These are phyloP conservation scores for Candida bentonensis DNA, from an alignment of 805 yeast genomes.

Conservation along the genomic window DNA sequence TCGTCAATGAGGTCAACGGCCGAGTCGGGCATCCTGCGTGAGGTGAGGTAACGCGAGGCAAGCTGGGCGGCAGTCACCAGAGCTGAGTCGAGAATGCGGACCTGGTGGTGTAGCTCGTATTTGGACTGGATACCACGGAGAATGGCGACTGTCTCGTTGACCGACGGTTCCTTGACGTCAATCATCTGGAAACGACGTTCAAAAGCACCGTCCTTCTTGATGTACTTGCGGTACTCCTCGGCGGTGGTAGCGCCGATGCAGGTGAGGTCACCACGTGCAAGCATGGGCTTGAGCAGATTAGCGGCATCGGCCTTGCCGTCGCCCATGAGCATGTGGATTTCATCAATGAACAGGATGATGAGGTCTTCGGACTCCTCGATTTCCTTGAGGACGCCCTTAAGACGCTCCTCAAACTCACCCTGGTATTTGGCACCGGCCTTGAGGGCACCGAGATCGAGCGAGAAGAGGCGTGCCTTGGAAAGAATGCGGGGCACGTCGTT, in stretches of 20 bases:
- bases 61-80: conserved; percentile 87
- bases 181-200: conserved; percentile 96
- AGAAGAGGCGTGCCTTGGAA: conserved; percentile 65
- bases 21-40: conserved; percentile 91
- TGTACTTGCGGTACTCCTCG: conserved; percentile 83
- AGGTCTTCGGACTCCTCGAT: conserved; percentile 75
- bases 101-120: conserved; percentile 96
- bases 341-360: conserved; percentile 89
- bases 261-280: conserved; percentile 84
- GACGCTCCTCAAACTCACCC: conserved; percentile 97
- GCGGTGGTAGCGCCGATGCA: conserved; percentile 95
- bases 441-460: conserved; percentile 88
- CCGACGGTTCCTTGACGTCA: conserved; percentile 88
- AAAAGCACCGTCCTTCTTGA: conserved; percentile 91
- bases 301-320: conserved; percentile 98
- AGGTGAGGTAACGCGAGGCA: conserved; percentile 88
- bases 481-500: conserved; percentile 88
- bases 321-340: conserved; percentile 98
- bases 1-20: conserved; percentile 96
- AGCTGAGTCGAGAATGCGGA: conserved; percentile 87
- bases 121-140: conserved; percentile 90
- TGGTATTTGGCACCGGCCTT: conserved; percentile 98
- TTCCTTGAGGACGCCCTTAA: conserved; percentile 91
- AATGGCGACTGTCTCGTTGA: conserved; percentile 87
- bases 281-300: conserved; percentile 83